phyloP scores from a whole-genome alignment of 140 eudicot genomes.

The Erigeron philadelphicus region DNA sequence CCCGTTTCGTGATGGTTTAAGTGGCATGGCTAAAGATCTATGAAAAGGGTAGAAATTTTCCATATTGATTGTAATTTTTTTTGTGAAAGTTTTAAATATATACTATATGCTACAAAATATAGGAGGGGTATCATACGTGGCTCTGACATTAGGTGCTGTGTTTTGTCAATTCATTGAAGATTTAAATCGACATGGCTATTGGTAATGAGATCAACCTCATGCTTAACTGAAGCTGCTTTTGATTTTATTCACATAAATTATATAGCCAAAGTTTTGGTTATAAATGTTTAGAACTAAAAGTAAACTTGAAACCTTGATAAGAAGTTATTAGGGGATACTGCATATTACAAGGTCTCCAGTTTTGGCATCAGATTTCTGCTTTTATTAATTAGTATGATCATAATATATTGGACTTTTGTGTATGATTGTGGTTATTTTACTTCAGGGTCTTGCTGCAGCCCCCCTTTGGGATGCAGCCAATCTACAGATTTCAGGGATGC shows the following conservation, averaged over 20 bases:
- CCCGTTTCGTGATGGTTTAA: too few relatives aligned
- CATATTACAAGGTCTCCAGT: background rate
- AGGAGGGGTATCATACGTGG: too few relatives aligned
- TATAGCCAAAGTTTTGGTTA: background rate
- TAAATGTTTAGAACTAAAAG: background rate
- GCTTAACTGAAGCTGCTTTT: too few relatives aligned
- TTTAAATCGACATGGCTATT: too few relatives aligned
- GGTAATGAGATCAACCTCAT: too few relatives aligned
- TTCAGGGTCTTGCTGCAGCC: constrained; percentile 51
- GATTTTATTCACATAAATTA: too few relatives aligned
- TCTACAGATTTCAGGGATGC: constrained; percentile 52
- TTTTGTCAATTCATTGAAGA: too few relatives aligned
- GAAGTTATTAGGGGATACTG: background rate
- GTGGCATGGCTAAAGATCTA: background rate
- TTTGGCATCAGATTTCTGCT: background rate
- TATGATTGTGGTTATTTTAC: constrained; percentile 10
- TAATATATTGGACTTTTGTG: background rate
- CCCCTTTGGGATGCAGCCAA: constrained; percentile 58
- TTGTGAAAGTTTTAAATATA: too few relatives aligned
- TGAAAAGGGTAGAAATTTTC: background rate
- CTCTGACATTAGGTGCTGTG: too few relatives aligned
- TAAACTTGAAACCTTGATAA: background rate
- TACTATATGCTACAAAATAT: too few relatives aligned
- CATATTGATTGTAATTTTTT: background rate
- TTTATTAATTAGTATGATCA: constrained; percentile 2